Percentiles rank a stretch among this genome's conserved stretches.
Conservation (phyloP, 1,139 yeast genomes). For the Suhomyces atakaporum region DNA sequence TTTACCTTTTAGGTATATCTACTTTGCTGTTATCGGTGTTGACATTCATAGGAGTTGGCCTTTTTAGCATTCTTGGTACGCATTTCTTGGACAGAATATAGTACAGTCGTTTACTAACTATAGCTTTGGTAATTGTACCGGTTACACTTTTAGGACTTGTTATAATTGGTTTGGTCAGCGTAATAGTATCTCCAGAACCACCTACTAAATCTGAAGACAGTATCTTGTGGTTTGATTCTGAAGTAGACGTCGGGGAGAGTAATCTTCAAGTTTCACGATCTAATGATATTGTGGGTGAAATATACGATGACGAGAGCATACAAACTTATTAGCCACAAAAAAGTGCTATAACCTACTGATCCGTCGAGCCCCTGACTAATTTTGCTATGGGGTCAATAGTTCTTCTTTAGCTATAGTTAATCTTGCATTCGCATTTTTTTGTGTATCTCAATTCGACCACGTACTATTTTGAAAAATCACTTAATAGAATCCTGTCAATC, state of each 20-base stretch:
- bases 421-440: slow-evolving; percentile 9
- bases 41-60: neutral
- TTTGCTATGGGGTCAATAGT: too few species aligned
- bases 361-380: too few species aligned
- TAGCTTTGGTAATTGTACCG: slow-evolving; percentile 1
- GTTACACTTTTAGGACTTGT: neutral
- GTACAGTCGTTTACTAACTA: slow-evolving; percentile 1
- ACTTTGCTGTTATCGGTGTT: slow-evolving; percentile 1
- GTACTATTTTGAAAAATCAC: slow-evolving; percentile 12
- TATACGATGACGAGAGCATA: neutral
- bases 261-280: too few species aligned
- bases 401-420: too few species aligned
- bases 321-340: too few species aligned
- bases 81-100: neutral
- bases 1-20: slow-evolving; percentile 1
- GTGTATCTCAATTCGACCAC: slow-evolving; percentile 11
- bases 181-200: neutral
- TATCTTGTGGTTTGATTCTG: neutral
- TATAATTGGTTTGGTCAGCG: neutral
- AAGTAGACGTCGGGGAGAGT: too few species aligned
- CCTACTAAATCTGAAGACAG: neutral
- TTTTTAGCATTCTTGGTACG: slow-evolving; percentile 3
- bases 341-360: too few species aligned
- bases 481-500: too few species aligned
- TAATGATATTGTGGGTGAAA: neutral